Conservation (phyloP, 768 basidiomycete genomes). For the Leccinum pellstonianum region DNA sequence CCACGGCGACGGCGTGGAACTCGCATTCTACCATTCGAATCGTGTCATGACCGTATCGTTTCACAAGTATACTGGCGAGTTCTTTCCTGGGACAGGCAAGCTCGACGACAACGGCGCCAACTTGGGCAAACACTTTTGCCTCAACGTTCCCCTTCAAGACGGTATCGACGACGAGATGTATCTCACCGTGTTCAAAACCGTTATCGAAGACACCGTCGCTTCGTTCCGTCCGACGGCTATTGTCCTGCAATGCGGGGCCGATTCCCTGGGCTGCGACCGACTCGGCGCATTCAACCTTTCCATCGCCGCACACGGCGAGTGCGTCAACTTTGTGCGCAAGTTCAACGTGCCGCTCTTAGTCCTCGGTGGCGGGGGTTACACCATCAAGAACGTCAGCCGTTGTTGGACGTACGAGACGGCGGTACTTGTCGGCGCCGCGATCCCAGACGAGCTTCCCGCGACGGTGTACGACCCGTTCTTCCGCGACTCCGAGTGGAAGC, state of each 20-base stretch:
- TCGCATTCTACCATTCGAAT: slow-evolving; percentile 96
- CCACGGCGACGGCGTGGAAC: slow-evolving; percentile 97
- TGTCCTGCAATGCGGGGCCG: slow-evolving; percentile 96
- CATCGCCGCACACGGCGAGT: slow-evolving; percentile 97
- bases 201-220: slow-evolving; percentile 91
- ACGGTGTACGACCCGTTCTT: slow-evolving; percentile 95
- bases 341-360: slow-evolving; percentile 90
- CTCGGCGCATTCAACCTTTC: slow-evolving; percentile 97
- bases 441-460: slow-evolving; percentile 84
- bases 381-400: slow-evolving; percentile 94
- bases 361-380: slow-evolving; percentile 94
- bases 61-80: slow-evolving; percentile 98
- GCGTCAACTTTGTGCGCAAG: slow-evolving; percentile 93
- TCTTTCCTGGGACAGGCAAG: slow-evolving; percentile 97
- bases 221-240: slow-evolving; percentile 87
- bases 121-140: slow-evolving; percentile 90
- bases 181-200: slow-evolving; percentile 90
- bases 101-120: slow-evolving; percentile 88
- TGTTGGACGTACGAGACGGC: slow-evolving; percentile 99
- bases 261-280: slow-evolving; percentile 92
- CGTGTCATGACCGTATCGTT: slow-evolving; percentile 99
- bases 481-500: slow-evolving; percentile 84
- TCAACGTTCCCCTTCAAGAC: slow-evolving; percentile 94
- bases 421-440: slow-evolving; percentile 77
- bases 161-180: slow-evolving; percentile 99